Percentiles rank a stretch among this genome's conserved stretches.
phyloP scores from a whole-genome alignment of 2,329 filamentous ascomycete species.

The Daldinia eschscholtzii region DNA sequence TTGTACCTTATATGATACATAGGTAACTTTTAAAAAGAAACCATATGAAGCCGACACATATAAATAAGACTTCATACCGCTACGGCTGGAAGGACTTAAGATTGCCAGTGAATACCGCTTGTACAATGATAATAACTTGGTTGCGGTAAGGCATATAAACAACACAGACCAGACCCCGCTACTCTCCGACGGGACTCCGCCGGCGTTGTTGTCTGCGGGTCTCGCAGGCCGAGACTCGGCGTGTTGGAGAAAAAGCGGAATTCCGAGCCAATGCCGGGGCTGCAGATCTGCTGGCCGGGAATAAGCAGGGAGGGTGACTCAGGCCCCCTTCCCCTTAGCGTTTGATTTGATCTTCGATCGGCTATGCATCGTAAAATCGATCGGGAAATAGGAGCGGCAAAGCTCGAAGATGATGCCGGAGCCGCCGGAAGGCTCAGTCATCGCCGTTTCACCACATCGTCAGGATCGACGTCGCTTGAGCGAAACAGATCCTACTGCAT shows the following conservation, averaged over 20 bases:
- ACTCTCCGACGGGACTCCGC: slow-evolving; percentile 5
- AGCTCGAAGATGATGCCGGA: slow-evolving; percentile 16
- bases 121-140: not conserved
- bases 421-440: slow-evolving; percentile 1
- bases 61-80: not conserved
- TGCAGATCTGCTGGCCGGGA: slow-evolving; percentile 17
- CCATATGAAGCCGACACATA: not conserved
- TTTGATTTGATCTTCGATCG: not conserved
- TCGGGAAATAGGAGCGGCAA: not conserved
- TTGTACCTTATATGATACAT: slow-evolving; percentile 7
- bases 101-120: not conserved
- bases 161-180: not conserved
- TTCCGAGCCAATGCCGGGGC: slow-evolving; percentile 36
- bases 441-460: slow-evolving; percentile 9
- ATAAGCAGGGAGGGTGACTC: slow-evolving; percentile 10
- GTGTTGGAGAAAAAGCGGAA: slow-evolving; percentile 31
- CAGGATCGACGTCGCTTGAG: not conserved
- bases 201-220: slow-evolving; percentile 1
- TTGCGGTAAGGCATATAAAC: not conserved
- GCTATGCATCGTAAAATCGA: not conserved
- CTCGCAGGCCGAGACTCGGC: slow-evolving; percentile 10
- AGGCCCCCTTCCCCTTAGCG: not conserved
- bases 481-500: not conserved
- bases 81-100: not conserved
- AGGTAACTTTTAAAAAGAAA: not conserved